A percentile compares a stretch with the other conserved stretches of the same genome.
phyloP scores from a whole-genome alignment of 2,329 filamentous ascomycete genomes.

The Calonectria leucothoes region DNA sequence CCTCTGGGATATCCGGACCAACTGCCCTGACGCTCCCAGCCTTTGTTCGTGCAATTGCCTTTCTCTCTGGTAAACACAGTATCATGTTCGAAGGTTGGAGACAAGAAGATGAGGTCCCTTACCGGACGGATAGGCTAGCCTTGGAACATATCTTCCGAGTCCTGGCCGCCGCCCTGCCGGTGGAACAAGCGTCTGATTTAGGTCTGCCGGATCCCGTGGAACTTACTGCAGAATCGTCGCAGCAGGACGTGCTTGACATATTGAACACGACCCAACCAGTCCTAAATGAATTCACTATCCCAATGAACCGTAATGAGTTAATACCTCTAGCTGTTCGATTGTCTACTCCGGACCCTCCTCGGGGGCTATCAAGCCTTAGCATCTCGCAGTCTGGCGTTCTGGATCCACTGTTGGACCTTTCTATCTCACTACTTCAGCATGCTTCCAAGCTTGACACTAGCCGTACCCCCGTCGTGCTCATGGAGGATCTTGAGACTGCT shows the following conservation, averaged over 20 bases:
- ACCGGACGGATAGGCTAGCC: not conserved
- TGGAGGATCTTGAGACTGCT: not conserved
- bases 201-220: not conserved
- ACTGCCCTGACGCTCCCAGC: not conserved
- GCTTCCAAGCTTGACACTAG: not conserved
- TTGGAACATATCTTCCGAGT: not conserved
- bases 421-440: not conserved
- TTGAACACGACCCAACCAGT: not conserved
- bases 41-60: not conserved
- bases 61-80: not conserved
- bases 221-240: not conserved
- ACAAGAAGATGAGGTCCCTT: not conserved
- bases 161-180: not conserved
- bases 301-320: not conserved
- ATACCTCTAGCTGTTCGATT: not conserved
- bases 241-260: not conserved
- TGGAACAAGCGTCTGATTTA: not conserved
- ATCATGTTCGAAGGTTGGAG: not conserved
- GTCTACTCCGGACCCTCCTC: not conserved
- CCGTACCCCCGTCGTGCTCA: not conserved
- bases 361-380: not conserved
- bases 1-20: not conserved
- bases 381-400: not conserved
- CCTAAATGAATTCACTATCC: not conserved
- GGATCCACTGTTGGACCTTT: not conserved